Base-by-base conservation (phyloP, 495 filamentous ascomycete species). In the Geoglossum glabrum region DNA sequence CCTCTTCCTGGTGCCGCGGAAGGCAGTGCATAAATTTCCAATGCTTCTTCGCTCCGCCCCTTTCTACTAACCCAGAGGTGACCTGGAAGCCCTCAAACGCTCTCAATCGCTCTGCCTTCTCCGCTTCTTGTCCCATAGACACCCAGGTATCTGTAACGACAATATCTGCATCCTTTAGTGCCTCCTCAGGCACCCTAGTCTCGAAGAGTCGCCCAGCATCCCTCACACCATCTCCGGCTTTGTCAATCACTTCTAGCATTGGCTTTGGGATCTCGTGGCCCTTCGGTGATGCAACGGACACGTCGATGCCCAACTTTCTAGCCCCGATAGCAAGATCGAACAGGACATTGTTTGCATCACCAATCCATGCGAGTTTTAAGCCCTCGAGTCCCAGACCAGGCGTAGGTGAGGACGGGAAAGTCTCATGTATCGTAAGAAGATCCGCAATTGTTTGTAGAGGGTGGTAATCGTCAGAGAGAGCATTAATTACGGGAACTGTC, bases 21-120 rank as follows among this genome's bases (percentile, higher is more conserved):
- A 98, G 69, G 67, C 92, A 98, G 75, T 98, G 92, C 92, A 98
- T 96, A 65, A 97, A 98, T 71, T 86, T 88, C 92, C 92, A 98
- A 59, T 76, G 74, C 33, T 83, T 75, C 67, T 93, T 93, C 13
- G 92, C 92, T 31, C 87, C 87, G 43, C 90, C 92, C 47, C 81
- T 76, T 70, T 82, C 74, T 1, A 87, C 92, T 36, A 98, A 70
- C 51, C 86, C 84, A 13, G 78, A 70, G 2, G 88, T 94, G 62
- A 98, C 83, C 67, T 95, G 90, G 69, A 87, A 98, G 33, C 90
- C 89, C 30, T 77, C 74, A 64, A 98, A 98, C 28, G 81, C 86
- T 70, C 82, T 79, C 60, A 95, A 64, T 58, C 85, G 74, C 71
- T 83, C 80, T 57, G 77, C 73, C 33, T 79, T 73, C 72, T 96